Percentiles rank a stretch among this genome's conserved stretches.
Conservation (phyloP, 306 rosid species). For the Albizia julibrissin region DNA sequence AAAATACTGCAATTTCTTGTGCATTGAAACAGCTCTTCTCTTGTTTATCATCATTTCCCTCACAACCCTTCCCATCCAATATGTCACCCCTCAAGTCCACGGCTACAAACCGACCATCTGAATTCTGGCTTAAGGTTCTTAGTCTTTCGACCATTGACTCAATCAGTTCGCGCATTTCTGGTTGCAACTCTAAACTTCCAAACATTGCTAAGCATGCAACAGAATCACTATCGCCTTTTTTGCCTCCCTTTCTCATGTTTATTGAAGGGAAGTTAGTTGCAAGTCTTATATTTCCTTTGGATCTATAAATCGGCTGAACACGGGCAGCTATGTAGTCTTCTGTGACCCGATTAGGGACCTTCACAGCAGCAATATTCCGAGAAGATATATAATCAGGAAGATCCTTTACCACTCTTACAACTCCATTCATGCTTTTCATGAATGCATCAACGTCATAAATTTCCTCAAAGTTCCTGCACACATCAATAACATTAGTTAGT, state of each 20-base stretch:
- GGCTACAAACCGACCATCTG: slow-evolving; percentile 69
- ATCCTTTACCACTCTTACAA: slow-evolving; percentile 66
- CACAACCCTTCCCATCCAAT: slow-evolving; percentile 73
- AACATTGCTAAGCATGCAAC: slow-evolving; percentile 87
- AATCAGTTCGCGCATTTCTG: slow-evolving; percentile 65
- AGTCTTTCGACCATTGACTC: slow-evolving; percentile 72
- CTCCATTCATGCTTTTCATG: slow-evolving; percentile 65
- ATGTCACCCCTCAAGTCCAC: slow-evolving; percentile 78
- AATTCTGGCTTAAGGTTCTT: slow-evolving; percentile 70
- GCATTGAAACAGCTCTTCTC: slow-evolving; percentile 67
- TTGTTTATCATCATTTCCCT: slow-evolving; percentile 49
- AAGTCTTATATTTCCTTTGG: slow-evolving; percentile 63
- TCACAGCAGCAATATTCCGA: slow-evolving; percentile 65
- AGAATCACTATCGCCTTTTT: slow-evolving; percentile 51
- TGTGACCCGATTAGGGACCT: slow-evolving; percentile 78
- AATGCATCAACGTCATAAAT: slow-evolving; percentile 71
- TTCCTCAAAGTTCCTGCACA: slow-evolving; percentile 73
- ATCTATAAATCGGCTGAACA: slow-evolving; percentile 60
- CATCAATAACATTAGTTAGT: slow-evolving; percentile 1
- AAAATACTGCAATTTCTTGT: slow-evolving; percentile 64
- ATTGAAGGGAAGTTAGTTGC: slow-evolving; percentile 82
- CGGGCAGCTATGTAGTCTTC: slow-evolving; percentile 71
- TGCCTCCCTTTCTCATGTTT: slow-evolving; percentile 66
- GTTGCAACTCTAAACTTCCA: slow-evolving; percentile 74
- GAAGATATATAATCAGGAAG: slow-evolving; percentile 60